phyloP scores from a whole-genome alignment of 768 basidiomycete genomes.

The Boletus eberwhitei region DNA sequence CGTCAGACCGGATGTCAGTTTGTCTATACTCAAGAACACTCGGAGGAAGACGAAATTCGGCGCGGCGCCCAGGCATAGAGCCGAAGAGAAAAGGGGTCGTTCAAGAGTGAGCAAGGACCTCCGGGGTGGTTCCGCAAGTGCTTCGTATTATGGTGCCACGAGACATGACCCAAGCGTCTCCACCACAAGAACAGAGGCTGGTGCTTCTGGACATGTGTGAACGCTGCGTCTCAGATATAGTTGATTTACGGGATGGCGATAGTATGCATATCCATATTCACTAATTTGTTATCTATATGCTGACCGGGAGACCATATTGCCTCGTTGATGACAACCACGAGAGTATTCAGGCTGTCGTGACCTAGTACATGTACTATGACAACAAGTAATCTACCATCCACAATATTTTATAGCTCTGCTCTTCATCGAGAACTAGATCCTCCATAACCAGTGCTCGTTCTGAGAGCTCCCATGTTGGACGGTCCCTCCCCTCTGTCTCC shows the following conservation, averaged over 20 bases:
- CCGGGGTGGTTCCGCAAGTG: conserved; percentile 29
- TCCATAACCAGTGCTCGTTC: conserved; percentile 77
- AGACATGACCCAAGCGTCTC: conserved; percentile 6
- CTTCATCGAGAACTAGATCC: conserved; percentile 67
- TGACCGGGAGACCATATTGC: background rate
- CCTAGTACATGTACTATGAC: background rate
- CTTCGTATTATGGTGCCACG: conserved; percentile 21
- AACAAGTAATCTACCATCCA: background rate
- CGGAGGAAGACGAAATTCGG: conserved; percentile 5
- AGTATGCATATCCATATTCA: conserved; percentile 14
- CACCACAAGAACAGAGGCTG: conserved; percentile 3
- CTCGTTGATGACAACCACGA: background rate
- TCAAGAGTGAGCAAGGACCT: conserved; percentile 40
- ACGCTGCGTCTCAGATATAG: background rate
- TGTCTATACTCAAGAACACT: conserved; percentile 16
- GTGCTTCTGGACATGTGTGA: conserved; percentile 4
- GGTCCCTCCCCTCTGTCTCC: conserved; percentile 67
- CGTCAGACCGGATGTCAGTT: conserved; percentile 34
- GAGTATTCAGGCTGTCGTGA: background rate
- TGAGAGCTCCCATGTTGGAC: conserved; percentile 66
- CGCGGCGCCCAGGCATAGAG: conserved; percentile 2
- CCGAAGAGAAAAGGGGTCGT: conserved; percentile 22
- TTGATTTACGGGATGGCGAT: background rate
- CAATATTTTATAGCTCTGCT: background rate
- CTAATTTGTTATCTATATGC: conserved; percentile 9